Evolutionary conservation across 2,329 filamentous ascomycete species (phyloP).

Genomic region (Epichloe amarillans): DNA sequence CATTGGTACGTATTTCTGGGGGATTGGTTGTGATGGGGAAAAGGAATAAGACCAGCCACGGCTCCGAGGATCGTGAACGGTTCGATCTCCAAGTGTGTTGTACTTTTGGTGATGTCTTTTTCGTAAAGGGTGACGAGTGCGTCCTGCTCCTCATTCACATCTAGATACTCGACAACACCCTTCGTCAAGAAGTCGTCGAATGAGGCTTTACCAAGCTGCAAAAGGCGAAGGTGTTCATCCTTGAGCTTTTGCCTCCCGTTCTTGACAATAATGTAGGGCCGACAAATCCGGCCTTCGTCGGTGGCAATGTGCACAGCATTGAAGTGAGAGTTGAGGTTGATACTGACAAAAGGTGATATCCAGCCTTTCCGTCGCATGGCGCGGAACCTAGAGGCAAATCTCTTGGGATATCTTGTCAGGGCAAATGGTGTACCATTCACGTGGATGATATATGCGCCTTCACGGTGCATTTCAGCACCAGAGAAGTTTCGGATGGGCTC

Average conservation of each 20-base stretch:
- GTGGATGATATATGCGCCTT: slow-evolving; percentile 79
- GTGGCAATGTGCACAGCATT: slow-evolving; percentile 89
- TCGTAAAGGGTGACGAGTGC: slow-evolving; percentile 87
- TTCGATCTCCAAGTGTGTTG: slow-evolving; percentile 94
- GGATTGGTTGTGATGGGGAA: slow-evolving; percentile 97
- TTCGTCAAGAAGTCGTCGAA: slow-evolving; percentile 91
- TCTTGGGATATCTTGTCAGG: slow-evolving; percentile 71
- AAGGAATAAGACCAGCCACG: slow-evolving; percentile 91
- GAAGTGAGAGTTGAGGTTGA: slow-evolving; percentile 90
- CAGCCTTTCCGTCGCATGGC: slow-evolving; percentile 77
- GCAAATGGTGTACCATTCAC: slow-evolving; percentile 93
- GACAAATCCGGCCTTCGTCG: slow-evolving; percentile 91
- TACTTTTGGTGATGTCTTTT: slow-evolving; percentile 64
- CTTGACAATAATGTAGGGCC: slow-evolving; percentile 90
- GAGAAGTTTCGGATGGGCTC: slow-evolving; percentile 56
- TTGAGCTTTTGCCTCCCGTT: slow-evolving; percentile 73
- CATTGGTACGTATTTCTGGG: slow-evolving; percentile 98
- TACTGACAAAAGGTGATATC: slow-evolving; percentile 91
- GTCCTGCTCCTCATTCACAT: slow-evolving; percentile 98
- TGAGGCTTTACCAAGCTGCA: slow-evolving; percentile 71
- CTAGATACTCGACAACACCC: slow-evolving; percentile 89
- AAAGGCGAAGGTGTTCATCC: slow-evolving; percentile 60
- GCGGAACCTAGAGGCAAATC: slow-evolving; percentile 75
- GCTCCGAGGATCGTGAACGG: slow-evolving; percentile 94
- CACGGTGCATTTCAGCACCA: slow-evolving; percentile 74